phyloP scores from a whole-genome alignment of 176 grass and related monocot species.

The Alopecurus myosuroides region DNA sequence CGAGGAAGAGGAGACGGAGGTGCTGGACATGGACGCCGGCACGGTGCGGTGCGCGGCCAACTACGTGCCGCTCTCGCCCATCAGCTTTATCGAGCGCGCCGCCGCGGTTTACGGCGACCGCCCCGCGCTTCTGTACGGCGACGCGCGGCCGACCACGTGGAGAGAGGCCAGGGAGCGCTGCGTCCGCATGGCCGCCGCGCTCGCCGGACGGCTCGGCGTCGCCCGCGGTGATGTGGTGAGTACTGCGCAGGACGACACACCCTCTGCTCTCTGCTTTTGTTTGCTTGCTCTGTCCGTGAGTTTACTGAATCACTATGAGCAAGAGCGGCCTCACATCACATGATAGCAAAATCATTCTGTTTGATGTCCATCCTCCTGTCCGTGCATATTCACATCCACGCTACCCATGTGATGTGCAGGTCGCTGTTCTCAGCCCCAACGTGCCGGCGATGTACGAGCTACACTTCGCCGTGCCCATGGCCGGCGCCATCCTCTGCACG shows the following conservation, averaged over 20 bases:
- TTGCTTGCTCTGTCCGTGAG: no score
- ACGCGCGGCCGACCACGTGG: slow-evolving; percentile 37
- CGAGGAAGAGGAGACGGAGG: neutral
- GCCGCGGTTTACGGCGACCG: slow-evolving; percentile 46
- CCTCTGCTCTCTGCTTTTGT: no score
- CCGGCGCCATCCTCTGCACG: slow-evolving; percentile 50
- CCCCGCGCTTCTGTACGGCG: slow-evolving; percentile 26
- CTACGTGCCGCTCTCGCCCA: slow-evolving; percentile 55
- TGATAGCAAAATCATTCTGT: no score
- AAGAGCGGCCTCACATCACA: no score
- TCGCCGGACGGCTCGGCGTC: slow-evolving; percentile 37
- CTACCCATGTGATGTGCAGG: neutral
- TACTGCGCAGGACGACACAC: no score
- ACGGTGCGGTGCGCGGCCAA: slow-evolving; percentile 54
- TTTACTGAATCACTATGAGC: no score
- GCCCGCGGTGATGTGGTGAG: slow-evolving; percentile 57
- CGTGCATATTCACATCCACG: no score
- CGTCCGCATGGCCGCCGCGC: slow-evolving; percentile 50
- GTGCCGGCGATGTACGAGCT: slow-evolving; percentile 69
- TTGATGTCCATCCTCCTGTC: no score
- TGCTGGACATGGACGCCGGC: slow-evolving; percentile 43
- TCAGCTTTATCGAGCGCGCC: slow-evolving; percentile 72
- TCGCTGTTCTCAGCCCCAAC: slow-evolving; percentile 48
- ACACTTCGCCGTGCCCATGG: slow-evolving; percentile 78
- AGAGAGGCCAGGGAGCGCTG: slow-evolving; percentile 36